These are phyloP conservation scores for Calonectria hawksworthii DNA, from an alignment of 2,329 filamentous ascomycete species.

Conservation along the genomic window DNA sequence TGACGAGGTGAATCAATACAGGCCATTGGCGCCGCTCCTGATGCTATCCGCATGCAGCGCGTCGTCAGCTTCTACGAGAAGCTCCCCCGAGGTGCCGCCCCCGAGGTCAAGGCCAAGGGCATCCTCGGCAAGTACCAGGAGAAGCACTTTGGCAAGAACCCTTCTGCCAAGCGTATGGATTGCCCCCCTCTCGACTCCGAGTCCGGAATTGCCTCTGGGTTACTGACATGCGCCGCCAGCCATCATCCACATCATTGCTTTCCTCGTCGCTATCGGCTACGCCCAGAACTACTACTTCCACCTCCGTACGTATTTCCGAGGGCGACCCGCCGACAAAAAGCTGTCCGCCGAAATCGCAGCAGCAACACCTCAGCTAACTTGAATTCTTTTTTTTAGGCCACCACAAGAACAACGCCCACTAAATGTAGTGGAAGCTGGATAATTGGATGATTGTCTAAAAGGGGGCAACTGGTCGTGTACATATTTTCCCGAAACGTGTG, in stretches of 20 bases:
- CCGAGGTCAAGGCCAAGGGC: constrained; percentile 85
- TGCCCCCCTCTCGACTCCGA: not conserved
- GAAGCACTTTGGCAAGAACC: constrained; percentile 96
- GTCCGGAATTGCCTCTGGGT: constrained; percentile 17
- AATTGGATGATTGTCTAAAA: constrained; percentile 42
- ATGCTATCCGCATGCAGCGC: constrained; percentile 97
- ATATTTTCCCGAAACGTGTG: constrained; percentile 55
- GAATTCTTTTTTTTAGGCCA: constrained; percentile 74
- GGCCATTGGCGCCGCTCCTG: constrained; percentile 94
- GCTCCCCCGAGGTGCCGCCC: constrained; percentile 92
- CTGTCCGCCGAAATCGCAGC: constrained; percentile 4
- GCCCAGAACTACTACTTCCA: constrained; percentile 99
- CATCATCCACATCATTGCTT: constrained; percentile 86
- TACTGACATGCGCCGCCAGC: constrained; percentile 66
- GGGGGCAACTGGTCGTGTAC: constrained; percentile 54
- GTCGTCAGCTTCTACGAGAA: constrained; percentile 99
- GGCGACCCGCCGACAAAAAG: not conserved
- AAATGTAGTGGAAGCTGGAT: constrained; percentile 56
- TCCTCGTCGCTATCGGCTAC: constrained; percentile 87
- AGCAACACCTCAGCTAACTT: constrained; percentile 33
- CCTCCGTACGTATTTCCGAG: constrained; percentile 79
- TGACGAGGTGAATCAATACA: constrained; percentile 60
- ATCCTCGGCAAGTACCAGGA: constrained; percentile 90
- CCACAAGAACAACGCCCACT: constrained; percentile 99
- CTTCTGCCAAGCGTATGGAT: constrained; percentile 85